Conservation (phyloP, 148 eudicot species). For the Chenopodium album region DNA sequence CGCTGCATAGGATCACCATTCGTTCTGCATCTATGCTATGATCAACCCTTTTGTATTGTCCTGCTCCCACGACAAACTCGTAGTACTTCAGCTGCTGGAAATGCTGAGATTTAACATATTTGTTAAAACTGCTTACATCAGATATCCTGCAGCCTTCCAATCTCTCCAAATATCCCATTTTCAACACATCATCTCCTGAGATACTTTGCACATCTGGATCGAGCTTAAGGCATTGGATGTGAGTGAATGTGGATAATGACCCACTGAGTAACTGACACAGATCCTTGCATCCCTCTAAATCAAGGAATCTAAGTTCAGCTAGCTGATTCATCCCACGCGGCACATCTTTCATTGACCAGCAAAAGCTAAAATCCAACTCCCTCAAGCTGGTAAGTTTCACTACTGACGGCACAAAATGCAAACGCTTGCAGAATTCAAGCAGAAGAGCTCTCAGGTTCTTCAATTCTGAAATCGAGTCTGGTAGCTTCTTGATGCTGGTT, state of each 20-base stretch:
- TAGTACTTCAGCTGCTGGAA: slow-evolving; percentile 22
- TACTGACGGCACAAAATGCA: slow-evolving; percentile 24
- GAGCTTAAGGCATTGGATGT: slow-evolving; percentile 29
- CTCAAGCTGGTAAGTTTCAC: slow-evolving; percentile 26
- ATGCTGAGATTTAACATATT: slow-evolving; percentile 22
- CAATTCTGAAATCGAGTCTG: slow-evolving; percentile 25
- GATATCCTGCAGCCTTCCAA: slow-evolving; percentile 28
- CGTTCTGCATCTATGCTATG: neutral
- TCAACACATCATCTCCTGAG: slow-evolving; percentile 16
- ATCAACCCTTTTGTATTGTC: slow-evolving; percentile 24
- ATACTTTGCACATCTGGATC: slow-evolving; percentile 26
- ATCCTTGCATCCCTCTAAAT: slow-evolving; percentile 26
- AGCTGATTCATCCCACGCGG: slow-evolving; percentile 23
- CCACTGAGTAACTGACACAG: neutral
- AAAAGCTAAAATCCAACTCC: slow-evolving; percentile 20
- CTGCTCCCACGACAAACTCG: slow-evolving; percentile 24
- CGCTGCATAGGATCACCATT: slow-evolving; percentile 22
- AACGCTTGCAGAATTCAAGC: slow-evolving; percentile 21
- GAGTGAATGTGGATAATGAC: neutral
- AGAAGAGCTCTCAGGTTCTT: slow-evolving; percentile 26
- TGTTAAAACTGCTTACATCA: slow-evolving; percentile 24
- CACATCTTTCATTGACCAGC: slow-evolving; percentile 29
- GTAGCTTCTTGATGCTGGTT: slow-evolving; percentile 27
- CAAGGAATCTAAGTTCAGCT: slow-evolving; percentile 17
- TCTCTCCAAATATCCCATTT: slow-evolving; percentile 22